Evolutionary conservation across 345 rosid genomes (phyloP), one percentile per base, ranked within the genome.

Genomic region (Toxicodendron radicans): DNA sequence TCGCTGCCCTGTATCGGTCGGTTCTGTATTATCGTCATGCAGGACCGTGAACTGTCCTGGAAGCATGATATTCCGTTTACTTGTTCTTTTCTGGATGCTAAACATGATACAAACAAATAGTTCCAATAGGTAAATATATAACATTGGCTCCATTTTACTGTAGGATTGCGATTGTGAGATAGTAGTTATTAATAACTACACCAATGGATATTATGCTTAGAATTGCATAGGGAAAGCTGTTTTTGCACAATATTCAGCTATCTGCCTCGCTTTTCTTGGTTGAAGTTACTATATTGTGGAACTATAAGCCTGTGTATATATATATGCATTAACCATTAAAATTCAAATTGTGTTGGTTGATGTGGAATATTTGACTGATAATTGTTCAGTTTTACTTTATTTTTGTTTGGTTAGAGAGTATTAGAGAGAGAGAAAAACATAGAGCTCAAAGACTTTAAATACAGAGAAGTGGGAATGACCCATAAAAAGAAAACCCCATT

Each of bases 1-100:
- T 95, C 58, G 97, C 98, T 74, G 89, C 97, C 20, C 41, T 93
- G 24, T 93, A 95, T 79, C 96, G 96, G 3, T 90, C 99, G 0
- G 93, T 95, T 24, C 91, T 95, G 59, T 85, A 89, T 80, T 72
- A 49, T 67, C 97, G 98, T 58, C 91, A 92, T 68, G 90, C 94
- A 7, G 96, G 98, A 52, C 81, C 88, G 1, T 89, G 70, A 83
- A 64, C 65, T 27, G n/a, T 27, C 30, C 49, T 71, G 66, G 32
- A 32, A 49, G 38, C 24, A 24, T 33, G 64, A 18, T 20, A 61
- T 18, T n/a, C 27, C 41, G 38, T 17, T 45, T 24, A 1, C 7
- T 52, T 67, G 73, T 21, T 58, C 24, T 43, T 59, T 35, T 41
- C 2, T 14, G 53, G 33, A 61, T 62, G 48, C 49, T 17, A 10